Evolutionary conservation across 23 red algal species (phyloP), one percentile per base, ranked within the genome.

Genomic region (Cyanidiococcus yangmingshanensis): DNA sequence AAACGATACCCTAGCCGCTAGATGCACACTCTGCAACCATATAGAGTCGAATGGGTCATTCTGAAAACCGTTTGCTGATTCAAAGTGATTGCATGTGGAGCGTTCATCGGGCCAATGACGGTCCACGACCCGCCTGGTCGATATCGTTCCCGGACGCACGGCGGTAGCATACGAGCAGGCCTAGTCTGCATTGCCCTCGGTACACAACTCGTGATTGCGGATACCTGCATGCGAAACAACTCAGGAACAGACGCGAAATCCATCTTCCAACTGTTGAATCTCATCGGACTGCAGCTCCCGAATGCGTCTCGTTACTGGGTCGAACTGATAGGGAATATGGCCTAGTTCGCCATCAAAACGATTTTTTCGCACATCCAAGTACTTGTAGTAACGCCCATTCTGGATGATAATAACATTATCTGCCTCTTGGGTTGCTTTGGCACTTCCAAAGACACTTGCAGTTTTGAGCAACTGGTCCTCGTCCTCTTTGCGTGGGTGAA

Each of bases 351-450:
- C 90, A 50, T 85, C 84, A 29, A 76, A 95, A 18, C 90, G 80
- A 85, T 95, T 95, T 38, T 95, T 95, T 3, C 67, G 57, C 21
- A 92, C 59, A 76, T 92, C 83, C 27, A 92, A 79, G 25, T 75
- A 51, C 40, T 76, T 75, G 15, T 77, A 82, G 29, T 77, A 2
- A 7, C 40, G 39, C 16, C 80, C 83, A 30, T 81, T 77, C 76
- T 89, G 86, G 57, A 91, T 37, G 33, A 84, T 75, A 51, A 89
- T 58, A 31, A 98, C 84, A 54, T 98, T 98, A 40, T 98, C 94
- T 15, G 88, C 85, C 40, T 98, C 94, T 37, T 89, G 87, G 39
- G 82, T 89, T 18, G 87, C 77, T 75, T 91, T 92, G 35, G 86
- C 89, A 1, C 59, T 77, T 34, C 92, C 94, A 78, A 89, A 98